These are phyloP conservation scores for Talaromyces stipitatus DNA, from an alignment of 495 filamentous ascomycete genomes.

Conservation along the genomic window DNA sequence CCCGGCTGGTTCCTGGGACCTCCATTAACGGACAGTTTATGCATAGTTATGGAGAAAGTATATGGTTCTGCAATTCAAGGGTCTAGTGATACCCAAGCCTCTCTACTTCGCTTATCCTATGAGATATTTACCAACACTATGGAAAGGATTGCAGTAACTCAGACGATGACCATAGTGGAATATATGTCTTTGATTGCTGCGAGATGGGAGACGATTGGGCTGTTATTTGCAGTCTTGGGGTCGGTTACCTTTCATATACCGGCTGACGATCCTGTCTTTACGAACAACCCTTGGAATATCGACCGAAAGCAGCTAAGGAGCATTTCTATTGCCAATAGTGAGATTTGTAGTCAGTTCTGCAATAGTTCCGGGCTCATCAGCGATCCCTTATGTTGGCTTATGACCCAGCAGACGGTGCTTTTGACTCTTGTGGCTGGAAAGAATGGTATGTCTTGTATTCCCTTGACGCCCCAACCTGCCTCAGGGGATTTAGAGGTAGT, in stretches of 20 bases:
- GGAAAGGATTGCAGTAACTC: neutral
- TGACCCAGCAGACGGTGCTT: neutral
- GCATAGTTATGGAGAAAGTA: neutral
- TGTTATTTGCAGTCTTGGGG: constrained; percentile 5
- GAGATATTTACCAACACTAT: neutral
- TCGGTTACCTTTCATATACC: constrained; percentile 1
- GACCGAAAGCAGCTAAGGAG: neutral
- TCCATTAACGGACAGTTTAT: neutral
- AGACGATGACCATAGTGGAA: neutral
- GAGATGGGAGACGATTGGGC: constrained; percentile 8
- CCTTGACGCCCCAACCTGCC: neutral
- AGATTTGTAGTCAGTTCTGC: neutral
- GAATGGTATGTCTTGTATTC: neutral
- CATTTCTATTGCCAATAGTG: neutral
- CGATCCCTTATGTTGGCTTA: neutral
- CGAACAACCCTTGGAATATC: constrained; percentile 6
- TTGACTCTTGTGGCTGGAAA: neutral
- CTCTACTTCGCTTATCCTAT: neutral
- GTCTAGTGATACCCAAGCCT: neutral
- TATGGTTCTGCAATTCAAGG: neutral
- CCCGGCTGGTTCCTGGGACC: neutral
- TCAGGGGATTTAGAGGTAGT: too few species aligned
- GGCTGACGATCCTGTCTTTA: constrained; percentile 7
- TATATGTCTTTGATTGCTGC: constrained; percentile 6
- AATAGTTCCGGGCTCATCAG: neutral